phyloP scores from a whole-genome alignment of 768 basidiomycete species.

The Tylopilus vinaceipallidus region DNA sequence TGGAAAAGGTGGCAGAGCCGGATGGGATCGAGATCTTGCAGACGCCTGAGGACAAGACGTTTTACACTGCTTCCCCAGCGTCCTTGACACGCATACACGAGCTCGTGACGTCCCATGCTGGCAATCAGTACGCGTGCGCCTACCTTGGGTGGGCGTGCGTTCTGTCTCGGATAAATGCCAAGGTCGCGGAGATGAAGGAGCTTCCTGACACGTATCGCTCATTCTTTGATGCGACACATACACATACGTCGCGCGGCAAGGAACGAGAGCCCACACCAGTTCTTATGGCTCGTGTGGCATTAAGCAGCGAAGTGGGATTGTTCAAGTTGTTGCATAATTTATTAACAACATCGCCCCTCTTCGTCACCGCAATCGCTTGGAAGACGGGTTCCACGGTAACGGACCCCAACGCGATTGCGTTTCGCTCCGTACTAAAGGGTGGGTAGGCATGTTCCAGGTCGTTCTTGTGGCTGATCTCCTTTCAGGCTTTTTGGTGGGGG shows the following conservation, averaged over 20 bases:
- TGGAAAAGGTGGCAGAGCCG: slow-evolving; percentile 64
- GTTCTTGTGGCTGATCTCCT: slow-evolving; percentile 1
- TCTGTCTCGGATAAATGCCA: slow-evolving; percentile 57
- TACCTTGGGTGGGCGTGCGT: slow-evolving; percentile 87
- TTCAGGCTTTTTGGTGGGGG: slow-evolving; percentile 70
- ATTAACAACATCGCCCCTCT: slow-evolving; percentile 69
- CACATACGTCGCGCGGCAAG: slow-evolving; percentile 45
- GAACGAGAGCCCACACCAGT: slow-evolving; percentile 54
- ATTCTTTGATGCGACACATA: slow-evolving; percentile 54
- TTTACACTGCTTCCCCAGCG: slow-evolving; percentile 61
- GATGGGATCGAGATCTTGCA: slow-evolving; percentile 50
- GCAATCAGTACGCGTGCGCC: slow-evolving; percentile 65
- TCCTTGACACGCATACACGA: slow-evolving; percentile 67
- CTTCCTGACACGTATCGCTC: slow-evolving; percentile 52
- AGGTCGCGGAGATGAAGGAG: slow-evolving; percentile 46
- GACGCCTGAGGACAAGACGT: slow-evolving; percentile 43
- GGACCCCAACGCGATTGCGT: slow-evolving; percentile 76
- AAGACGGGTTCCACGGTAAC: slow-evolving; percentile 64
- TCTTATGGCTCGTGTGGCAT: slow-evolving; percentile 56
- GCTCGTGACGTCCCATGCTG: slow-evolving; percentile 55
- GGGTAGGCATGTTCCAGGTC: slow-evolving; percentile 10
- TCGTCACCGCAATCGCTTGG: slow-evolving; percentile 73
- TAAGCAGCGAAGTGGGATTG: slow-evolving; percentile 58
- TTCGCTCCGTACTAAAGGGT: slow-evolving; percentile 86
- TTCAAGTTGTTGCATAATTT: slow-evolving; percentile 56